Percentiles rank a stretch among this genome's conserved stretches.
Evolutionary conservation across 2,329 filamentous ascomycete genomes (phyloP).

Genomic region (Penicillium brevicompactum): DNA sequence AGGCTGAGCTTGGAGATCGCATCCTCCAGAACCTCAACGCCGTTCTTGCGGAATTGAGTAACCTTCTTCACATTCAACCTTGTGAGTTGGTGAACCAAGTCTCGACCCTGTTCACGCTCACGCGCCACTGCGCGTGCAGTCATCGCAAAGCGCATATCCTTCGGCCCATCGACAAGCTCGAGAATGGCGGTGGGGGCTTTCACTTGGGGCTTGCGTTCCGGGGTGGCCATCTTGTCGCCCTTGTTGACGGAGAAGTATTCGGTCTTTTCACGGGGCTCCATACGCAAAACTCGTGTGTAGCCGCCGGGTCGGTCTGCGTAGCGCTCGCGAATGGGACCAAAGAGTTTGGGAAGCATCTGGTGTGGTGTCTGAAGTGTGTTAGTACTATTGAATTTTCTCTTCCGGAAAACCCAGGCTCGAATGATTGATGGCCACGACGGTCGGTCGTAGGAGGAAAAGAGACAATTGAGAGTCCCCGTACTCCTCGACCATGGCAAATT

Average conservation of each 20-base stretch:
- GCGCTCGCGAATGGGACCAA: constrained; percentile 76
- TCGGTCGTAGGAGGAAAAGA: not conserved
- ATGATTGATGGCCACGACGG: not conserved
- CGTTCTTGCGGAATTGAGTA: constrained; percentile 70
- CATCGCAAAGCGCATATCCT: constrained; percentile 92
- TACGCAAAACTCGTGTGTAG: constrained; percentile 91
- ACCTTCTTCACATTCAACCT: constrained; percentile 80
- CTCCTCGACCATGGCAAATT: not conserved
- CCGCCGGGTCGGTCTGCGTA: constrained; percentile 81
- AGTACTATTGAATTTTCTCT: constrained; percentile 6
- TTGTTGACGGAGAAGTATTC: constrained; percentile 24
- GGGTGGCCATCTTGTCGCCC: constrained; percentile 17
- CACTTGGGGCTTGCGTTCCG: constrained; percentile 56
- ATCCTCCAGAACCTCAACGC: constrained; percentile 67
- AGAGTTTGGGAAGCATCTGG: constrained; percentile 74
- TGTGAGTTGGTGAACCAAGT: constrained; percentile 70
- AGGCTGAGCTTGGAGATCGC: constrained; percentile 62
- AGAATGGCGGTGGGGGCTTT: constrained; percentile 89
- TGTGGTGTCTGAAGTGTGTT: constrained; percentile 39
- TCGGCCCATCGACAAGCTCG: constrained; percentile 90
- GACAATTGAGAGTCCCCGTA: not conserved
- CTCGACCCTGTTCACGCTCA: constrained; percentile 53
- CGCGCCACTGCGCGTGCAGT: constrained; percentile 81
- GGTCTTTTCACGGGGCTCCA: constrained; percentile 73
- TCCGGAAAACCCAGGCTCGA: not conserved